Base-by-base conservation (phyloP, 169 alveolate species). In the Plasmodium malariae region DNA sequence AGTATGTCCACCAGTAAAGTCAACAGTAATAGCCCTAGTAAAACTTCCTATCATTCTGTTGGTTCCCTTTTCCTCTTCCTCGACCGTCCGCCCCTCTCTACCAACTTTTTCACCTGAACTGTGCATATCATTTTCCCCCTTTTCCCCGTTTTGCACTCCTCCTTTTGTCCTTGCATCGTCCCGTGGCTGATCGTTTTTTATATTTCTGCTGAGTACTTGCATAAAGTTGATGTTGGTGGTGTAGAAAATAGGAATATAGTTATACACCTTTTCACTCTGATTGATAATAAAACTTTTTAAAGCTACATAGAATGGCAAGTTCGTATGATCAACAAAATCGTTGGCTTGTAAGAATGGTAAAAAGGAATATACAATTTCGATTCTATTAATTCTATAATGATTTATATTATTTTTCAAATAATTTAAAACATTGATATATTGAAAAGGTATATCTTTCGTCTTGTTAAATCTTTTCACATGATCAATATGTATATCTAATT, bases 301-400 rank as follows among this genome's bases (percentile, higher is more conserved):
- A 2, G 92, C 34, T 0, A 86, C 21, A 65, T 55, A 72, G 60
- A 86, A 86, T 1, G 92, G 92, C 19, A 86, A 14, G 9, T 28
- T 40, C 0, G 40, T 55, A 24, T 51, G 87, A 36, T 69, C 87
- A 28, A 59, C 37, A 36, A 26, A 62, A 45, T 11, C 65, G 14
- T 48, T 32, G 40, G 3, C 28, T 17, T 43, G 51, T 40, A 21
- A 17, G 57, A 69, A 48, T 0, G 87, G 86, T 3, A n/a, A 55
- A 40, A 63, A 36, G 5, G 87, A 43, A 48, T 86, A 86, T 32
- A 34, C 74, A 4, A 86, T 86, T 48, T 86, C 87, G 1, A 86
- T 86, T 68, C 11, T 86, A n/a, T 86, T 86, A 69, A 86, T 55
- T 55, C 92, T 43, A 48, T 69, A 86, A 11, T 86, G 49, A 12